A percentile compares a stretch with the other conserved stretches of the same genome.
Conservation (phyloP, 2,329 filamentous ascomycete species). For the Colletotrichum sp. region DNA sequence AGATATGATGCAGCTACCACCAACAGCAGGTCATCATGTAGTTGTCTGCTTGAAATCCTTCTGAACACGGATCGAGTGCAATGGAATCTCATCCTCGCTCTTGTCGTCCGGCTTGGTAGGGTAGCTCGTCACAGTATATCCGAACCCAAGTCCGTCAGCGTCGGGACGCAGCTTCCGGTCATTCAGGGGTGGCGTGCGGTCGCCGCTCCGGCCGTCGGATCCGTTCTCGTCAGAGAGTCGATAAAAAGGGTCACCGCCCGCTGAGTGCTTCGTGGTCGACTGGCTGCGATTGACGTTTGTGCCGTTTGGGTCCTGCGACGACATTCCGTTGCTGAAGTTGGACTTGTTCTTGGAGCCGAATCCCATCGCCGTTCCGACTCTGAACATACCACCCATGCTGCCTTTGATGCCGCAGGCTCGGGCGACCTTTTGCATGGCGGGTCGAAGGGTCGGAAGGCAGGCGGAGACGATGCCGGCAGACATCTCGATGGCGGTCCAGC, state of each 20-base stretch:
- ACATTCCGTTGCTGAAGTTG: conserved; percentile 21
- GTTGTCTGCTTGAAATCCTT: conserved; percentile 37
- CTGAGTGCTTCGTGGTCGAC: conserved; percentile 2
- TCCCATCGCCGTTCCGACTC: conserved; percentile 20
- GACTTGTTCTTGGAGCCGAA: conserved; percentile 27
- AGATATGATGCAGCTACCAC: background rate
- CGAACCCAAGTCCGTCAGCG: conserved; percentile 27
- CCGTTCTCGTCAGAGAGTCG: conserved; percentile 35
- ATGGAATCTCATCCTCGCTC: conserved; percentile 40
- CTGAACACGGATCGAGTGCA: conserved; percentile 43
- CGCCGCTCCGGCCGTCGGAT: conserved; percentile 24
- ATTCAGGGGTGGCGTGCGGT: background rate
- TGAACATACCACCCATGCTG: conserved; percentile 33
- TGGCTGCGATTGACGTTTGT: background rate
- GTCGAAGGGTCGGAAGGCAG: conserved; percentile 56
- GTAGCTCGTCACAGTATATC: conserved; percentile 34
- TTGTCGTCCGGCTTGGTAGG: conserved; percentile 28
- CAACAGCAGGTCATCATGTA: background rate
- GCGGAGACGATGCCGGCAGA: conserved; percentile 57
- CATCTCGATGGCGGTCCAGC: conserved; percentile 55
- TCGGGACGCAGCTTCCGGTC: conserved; percentile 36
- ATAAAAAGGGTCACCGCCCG: conserved; percentile 30
- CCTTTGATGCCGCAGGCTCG: conserved; percentile 45
- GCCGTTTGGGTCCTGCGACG: conserved; percentile 7
- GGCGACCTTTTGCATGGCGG: conserved; percentile 42